Percentiles rank a stretch among this genome's conserved stretches.
These are phyloP conservation scores for Xylaria sp. DNA, from an alignment of 495 filamentous ascomycete species.

Conservation along the genomic window DNA sequence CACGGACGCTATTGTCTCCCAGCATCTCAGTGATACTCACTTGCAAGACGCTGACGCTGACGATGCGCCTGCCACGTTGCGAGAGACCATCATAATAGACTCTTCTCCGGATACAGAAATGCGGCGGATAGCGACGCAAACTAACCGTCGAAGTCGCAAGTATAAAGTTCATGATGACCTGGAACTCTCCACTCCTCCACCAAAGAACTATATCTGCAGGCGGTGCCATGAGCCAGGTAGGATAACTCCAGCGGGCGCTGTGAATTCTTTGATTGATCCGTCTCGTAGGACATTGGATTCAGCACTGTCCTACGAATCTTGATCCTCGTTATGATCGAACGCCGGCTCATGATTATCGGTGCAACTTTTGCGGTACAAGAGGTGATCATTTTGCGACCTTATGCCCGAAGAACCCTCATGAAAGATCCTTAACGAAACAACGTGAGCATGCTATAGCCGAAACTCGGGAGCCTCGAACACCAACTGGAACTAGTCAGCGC, in stretches of 20 bases:
- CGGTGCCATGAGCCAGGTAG: constrained; percentile 47
- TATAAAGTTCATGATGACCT: not conserved
- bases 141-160: not conserved
- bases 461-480: not conserved
- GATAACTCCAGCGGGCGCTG: not conserved
- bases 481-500: not conserved
- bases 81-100: not conserved
- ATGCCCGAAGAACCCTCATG: constrained; percentile 43
- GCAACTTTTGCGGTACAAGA: constrained; percentile 39
- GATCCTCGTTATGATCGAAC: constrained; percentile 44
- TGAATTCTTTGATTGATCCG: constrained; percentile 27
- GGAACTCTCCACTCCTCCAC: constrained; percentile 14
- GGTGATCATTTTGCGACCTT: constrained; percentile 44
- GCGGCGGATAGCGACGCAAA: not conserved
- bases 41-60: not conserved
- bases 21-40: not conserved
- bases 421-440: constrained; percentile 39
- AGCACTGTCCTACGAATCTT: constrained; percentile 50
- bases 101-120: not conserved
- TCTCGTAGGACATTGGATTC: constrained; percentile 50
- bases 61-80: not conserved
- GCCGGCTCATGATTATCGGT: constrained; percentile 42
- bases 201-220: constrained; percentile 41
- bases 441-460: constrained; percentile 25
- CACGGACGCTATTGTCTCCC: not conserved